Evolutionary conservation across 331 rosid species (phyloP), one percentile per base, ranked within the genome.

Genomic region (Spiraea crenata): DNA sequence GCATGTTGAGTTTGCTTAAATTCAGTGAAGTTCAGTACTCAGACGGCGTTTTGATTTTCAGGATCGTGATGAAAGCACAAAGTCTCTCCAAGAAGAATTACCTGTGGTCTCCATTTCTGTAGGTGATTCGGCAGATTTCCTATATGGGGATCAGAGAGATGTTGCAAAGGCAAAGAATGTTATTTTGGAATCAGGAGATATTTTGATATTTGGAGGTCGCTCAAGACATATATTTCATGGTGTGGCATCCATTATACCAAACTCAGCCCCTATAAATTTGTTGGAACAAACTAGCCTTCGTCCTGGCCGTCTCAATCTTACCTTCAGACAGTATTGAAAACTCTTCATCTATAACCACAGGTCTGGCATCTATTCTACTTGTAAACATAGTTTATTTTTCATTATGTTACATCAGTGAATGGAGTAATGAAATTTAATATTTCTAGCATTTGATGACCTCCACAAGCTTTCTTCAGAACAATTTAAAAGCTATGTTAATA

Each of bases 111-210:
- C 96, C 52, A 70, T 91, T 56, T 87, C 88, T 5, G 34, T 87
- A 40, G 96, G 92, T 11, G 87, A 92, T 84, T 70, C 98, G 14
- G 92, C 96, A 35, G 90, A 87, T 31, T 89, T 92, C 78, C 79
- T 87, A 20, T 87, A 84, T 47, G 96, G 90, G 3, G 84, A 84
- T 71, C 58, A 65, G 60, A 81, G 89, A 77, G 73, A 84, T 60
- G 77, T 74, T 44, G 76, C 71, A 13, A 73, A 74, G 60, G 90
- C 93, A 61, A 83, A 76, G 40, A 81, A 51, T 19, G 74, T 87
- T 31, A n/a, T 82, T 39, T 63, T 92, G 72, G 90, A 87, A 72
- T 85, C 92, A 2, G 98, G 93, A 47, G 90, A 87, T 76, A 86
- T 87, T 39, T 40, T 92, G 56, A 82, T 92, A 72, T 89, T 92